Evolutionary conservation across 352 stramenopile genomes (phyloP).

Genomic region (Phytophthora agathidicida): DNA sequence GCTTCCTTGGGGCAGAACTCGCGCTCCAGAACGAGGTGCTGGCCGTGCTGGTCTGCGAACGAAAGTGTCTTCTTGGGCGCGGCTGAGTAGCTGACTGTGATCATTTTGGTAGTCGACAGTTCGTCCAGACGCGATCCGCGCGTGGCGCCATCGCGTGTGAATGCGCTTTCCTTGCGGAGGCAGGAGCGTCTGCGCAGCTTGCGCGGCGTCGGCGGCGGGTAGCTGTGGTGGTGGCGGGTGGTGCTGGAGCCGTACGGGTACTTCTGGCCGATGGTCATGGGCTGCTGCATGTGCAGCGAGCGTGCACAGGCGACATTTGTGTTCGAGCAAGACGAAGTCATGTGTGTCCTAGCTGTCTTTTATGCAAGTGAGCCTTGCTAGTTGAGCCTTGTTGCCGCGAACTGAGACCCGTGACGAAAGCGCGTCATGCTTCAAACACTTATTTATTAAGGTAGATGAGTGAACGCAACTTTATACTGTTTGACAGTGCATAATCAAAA

Average conservation of each 20-base stretch:
- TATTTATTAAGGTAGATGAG: too few relatives aligned
- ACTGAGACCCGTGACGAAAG: neutral
- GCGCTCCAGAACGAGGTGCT: constrained; percentile 52
- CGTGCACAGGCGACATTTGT: constrained; percentile 1
- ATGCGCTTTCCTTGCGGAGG: constrained; percentile 60
- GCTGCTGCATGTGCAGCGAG: constrained; percentile 32
- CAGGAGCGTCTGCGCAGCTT: constrained; percentile 38
- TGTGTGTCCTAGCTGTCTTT: constrained; percentile 1
- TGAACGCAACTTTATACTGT: too few relatives aligned
- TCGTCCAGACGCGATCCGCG: constrained; percentile 35
- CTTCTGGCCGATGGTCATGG: constrained; percentile 35
- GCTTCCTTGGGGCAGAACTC: constrained; percentile 55
- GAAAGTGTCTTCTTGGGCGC: constrained; percentile 60
- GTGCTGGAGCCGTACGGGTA: constrained; percentile 11
- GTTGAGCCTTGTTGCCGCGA: too few relatives aligned
- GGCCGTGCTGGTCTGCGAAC: constrained; percentile 64
- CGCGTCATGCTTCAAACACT: too few relatives aligned
- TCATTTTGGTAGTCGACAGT: constrained; percentile 35
- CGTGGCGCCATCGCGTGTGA: constrained; percentile 22
- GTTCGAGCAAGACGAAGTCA: constrained; percentile 27
- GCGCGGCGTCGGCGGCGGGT: constrained; percentile 9
- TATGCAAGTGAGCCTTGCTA: constrained; percentile 31
- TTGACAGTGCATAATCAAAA: too few relatives aligned
- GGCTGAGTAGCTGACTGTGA: constrained; percentile 41
- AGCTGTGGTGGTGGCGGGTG: constrained; percentile 6